Conservation (phyloP, 108 stramenopile species). For the Stephanodiscus triporus region DNA sequence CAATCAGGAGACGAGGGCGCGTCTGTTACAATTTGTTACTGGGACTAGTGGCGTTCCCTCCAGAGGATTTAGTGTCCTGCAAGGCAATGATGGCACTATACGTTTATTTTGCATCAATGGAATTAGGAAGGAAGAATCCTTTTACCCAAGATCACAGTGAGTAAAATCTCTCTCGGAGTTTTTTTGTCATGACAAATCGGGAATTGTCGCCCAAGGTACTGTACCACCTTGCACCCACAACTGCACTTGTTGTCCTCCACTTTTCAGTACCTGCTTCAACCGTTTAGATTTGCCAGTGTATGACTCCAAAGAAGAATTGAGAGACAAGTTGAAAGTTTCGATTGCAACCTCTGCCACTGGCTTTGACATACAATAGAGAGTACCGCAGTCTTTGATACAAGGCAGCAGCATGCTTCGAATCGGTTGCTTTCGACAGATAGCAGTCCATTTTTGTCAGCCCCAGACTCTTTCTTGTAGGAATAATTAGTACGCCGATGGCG, state of each 20-base stretch:
- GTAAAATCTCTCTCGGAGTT: neutral
- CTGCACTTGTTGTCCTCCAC: neutral
- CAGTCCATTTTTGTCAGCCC: no score
- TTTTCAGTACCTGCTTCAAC: slow-evolving; percentile 90
- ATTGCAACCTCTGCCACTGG: slow-evolving; percentile 89
- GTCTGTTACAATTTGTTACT: slow-evolving; percentile 96
- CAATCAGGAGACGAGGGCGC: slow-evolving; percentile 92
- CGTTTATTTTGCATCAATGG: slow-evolving; percentile 95
- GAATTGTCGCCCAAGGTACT: neutral
- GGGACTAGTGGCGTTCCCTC: slow-evolving; percentile 94
- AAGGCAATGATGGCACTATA: slow-evolving; percentile 94
- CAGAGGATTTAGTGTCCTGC: slow-evolving; percentile 92
- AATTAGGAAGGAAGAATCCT: slow-evolving; percentile 54
- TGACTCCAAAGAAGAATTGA: slow-evolving; percentile 78
- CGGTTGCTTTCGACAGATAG: neutral
- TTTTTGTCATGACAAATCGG: neutral
- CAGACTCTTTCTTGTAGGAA: no score
- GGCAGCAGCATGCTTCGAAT: neutral
- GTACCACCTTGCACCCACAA: neutral
- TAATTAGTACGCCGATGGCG: no score
- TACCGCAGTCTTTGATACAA: no score
- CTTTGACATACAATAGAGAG: slow-evolving; percentile 88
- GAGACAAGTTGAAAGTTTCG: slow-evolving; percentile 86
- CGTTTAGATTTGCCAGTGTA: slow-evolving; percentile 95
- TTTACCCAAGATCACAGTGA: slow-evolving; percentile 91